A percentile compares a stretch with the other conserved stretches of the same genome.
phyloP scores from a whole-genome alignment of 306 rosid species.

The Pueraria montana region DNA sequence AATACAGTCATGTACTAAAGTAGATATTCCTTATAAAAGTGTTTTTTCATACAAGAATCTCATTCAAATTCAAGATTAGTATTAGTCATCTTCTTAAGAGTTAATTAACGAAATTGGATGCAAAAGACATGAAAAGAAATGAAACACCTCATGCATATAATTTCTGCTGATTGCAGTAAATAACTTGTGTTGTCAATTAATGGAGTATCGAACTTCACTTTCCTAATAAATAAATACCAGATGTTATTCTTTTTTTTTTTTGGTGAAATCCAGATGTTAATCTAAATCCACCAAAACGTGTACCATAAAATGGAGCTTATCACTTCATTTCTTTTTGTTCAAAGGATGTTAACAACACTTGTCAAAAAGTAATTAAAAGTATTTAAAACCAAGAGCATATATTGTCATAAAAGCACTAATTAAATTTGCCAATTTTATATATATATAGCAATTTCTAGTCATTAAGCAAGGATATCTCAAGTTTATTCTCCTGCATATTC shows the following conservation, averaged over 20 bases:
- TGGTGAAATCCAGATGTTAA: neutral
- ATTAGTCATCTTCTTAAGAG: neutral
- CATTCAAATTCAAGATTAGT: neutral
- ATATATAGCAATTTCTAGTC: conserved; percentile 29
- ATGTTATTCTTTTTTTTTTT: neutral
- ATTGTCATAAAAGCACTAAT: conserved; percentile 32
- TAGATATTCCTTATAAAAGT: too few relatives aligned
- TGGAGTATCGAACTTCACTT: neutral
- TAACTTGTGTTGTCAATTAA: neutral
- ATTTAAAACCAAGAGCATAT: conserved; percentile 20
- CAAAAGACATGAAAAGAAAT: neutral
- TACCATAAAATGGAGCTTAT: neutral
- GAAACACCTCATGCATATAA: neutral
- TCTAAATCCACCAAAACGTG: neutral
- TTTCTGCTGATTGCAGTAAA: neutral
- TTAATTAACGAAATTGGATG: neutral
- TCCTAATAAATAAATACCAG: neutral
- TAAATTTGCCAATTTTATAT: neutral
- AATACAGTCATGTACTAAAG: too few relatives aligned
- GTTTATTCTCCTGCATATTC: conserved; percentile 59
- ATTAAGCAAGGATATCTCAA: conserved; percentile 47
- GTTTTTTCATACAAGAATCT: too few relatives aligned
- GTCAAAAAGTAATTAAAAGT: conserved; percentile 29
- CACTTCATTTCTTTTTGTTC: conserved; percentile 18
- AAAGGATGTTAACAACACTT: conserved; percentile 3